Evolutionary conservation across 805 yeast species (phyloP), one percentile per base, ranked within the genome.

Genomic region (Metschnikowia drakensbergensis): DNA sequence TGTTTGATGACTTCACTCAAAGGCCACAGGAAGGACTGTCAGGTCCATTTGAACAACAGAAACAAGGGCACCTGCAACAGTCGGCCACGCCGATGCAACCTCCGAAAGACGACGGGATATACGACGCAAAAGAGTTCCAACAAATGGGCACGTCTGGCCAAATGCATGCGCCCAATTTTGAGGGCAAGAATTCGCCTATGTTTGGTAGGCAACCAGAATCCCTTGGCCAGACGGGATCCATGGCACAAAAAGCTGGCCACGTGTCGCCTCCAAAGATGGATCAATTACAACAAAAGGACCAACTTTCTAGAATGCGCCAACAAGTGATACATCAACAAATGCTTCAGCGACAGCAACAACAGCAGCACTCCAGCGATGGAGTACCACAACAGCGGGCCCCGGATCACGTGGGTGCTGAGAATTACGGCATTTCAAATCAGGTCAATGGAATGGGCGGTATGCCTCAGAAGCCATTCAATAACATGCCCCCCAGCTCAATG

Each of bases 311-410:
- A 53, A 68, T 62, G 77, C 65, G 69, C 49, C 70, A 61, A 61
- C 74, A 64, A 54, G 65, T 64, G 39, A 65, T 60, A 71, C 74
- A 64, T 43, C 73, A 61, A 56, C 71, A 60, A 54, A 66, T 64
- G 69, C 64, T 62, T 54, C 65, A 57, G 50, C 59, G 63, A 23
- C 68, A 62, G 46, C 65, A 59, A 37, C 58, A 55, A 37, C 61
- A 22, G 41, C 42, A 29, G 27, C 30, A 32, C 28, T 7, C 29
- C 28, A 29, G 29, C 47, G 46, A 27, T 47, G 37, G 37, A 33
- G 31, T 13, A 9, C 46, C 36, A n/a, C 47, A 30, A 35, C 54
- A 33, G 27, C 52, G 40, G 17, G 29, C 26, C 22, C 57, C 41
- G 27, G 54, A 52, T 6, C 52, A 52, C 45, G 49, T 38, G 40